Evolutionary conservation across 495 filamentous ascomycete genomes (phyloP), one percentile per base, ranked within the genome.

Genomic region (Pyronema domesticum): DNA sequence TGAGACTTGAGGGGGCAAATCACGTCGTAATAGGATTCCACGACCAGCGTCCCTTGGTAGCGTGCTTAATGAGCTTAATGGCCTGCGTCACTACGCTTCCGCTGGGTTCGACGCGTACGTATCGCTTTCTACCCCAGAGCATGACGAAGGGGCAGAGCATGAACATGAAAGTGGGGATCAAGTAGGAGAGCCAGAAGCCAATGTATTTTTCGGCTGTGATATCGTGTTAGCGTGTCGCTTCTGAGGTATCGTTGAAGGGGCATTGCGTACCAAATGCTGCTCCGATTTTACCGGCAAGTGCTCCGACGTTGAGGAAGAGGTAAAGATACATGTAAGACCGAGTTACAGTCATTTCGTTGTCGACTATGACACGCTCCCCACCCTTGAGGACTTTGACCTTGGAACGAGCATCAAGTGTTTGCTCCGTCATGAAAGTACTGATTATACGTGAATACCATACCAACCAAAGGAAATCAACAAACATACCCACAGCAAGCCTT

Each of bases 111-210:
- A 68, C 64, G 9, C 70, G 69, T 37, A 68, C 60, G 65, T 85
- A 85, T 17, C 72, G 71, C 35, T 74, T 76, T 51, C 73, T 73
- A 63, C 78, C 79, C 49, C 71, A 61, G 55, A 72, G 73, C 53
- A 86, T 65, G 8, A 85, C 76, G 0, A 71, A 14, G 0, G 80
- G 80, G 55, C 75, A 80, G 51, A 76, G 54, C 55, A 72, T 70
- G 64, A 84, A 74, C 68, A 75, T 67, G 40, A 71, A 57, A 0
- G 78, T 80, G 4, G 80, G 79, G 7, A 83, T 69, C 5, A 74
- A 65, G 59, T 67, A 83, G 1, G 79, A 70, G 7, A 85, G 70
- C 72, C 76, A 86, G 70, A 84, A 86, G 14, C 82, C 82, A 55
- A 85, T 77, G 54, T 81, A 83, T 53, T 80, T 74, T 67, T 83